Evolutionary conservation across 2,329 filamentous ascomycete genomes (phyloP).

Genomic region (Talaromyces sp.): DNA sequence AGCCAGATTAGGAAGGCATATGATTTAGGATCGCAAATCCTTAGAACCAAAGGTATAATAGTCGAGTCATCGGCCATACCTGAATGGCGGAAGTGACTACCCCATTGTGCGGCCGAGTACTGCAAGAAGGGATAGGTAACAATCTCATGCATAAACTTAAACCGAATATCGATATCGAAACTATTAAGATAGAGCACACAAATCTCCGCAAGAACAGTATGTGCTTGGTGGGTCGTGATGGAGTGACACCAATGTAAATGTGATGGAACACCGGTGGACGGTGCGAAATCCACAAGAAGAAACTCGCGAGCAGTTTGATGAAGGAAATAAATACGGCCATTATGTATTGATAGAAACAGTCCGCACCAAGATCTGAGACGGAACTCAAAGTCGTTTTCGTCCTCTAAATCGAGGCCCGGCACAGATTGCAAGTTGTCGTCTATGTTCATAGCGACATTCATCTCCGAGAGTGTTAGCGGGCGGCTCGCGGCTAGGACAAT

Average conservation of each 20-base stretch:
- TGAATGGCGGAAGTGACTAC: background rate
- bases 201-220: background rate
- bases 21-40: background rate
- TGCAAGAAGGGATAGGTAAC: background rate
- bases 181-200: background rate
- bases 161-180: background rate
- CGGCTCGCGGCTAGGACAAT: slow-evolving; percentile 14
- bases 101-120: slow-evolving; percentile 1
- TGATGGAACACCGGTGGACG: background rate
- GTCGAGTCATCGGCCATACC: background rate
- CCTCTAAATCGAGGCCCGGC: background rate
- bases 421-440: slow-evolving; percentile 7
- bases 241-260: background rate
- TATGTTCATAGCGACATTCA: slow-evolving; percentile 12
- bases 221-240: background rate
- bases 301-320: slow-evolving; percentile 21
- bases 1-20: background rate
- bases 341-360: slow-evolving; percentile 16
- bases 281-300: slow-evolving; percentile 4
- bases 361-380: slow-evolving; percentile 9
- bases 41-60: background rate
- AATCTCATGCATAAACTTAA: no score
- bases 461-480: slow-evolving; percentile 8
- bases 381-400: slow-evolving; percentile 2
- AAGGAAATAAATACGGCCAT: slow-evolving; percentile 17